Percentiles rank a stretch among this genome's conserved stretches.
Evolutionary conservation across 108 stramenopile genomes (phyloP).

Genomic region (Parmales sp.): DNA sequence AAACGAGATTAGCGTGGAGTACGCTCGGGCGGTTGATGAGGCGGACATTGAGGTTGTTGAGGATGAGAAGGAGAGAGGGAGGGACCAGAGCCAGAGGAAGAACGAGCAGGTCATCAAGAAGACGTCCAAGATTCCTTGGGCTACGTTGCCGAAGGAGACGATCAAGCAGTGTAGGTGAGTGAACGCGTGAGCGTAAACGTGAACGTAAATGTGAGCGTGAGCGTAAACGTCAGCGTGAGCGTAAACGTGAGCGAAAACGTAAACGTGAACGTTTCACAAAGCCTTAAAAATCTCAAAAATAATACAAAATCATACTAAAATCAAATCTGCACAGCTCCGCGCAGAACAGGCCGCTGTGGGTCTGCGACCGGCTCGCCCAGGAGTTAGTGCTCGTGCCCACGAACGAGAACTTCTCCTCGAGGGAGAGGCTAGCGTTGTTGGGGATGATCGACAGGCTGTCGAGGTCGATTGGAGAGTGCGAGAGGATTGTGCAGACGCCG

Average conservation of each 20-base stretch:
- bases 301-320: too few relatives aligned
- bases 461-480: slow-evolving; percentile 68
- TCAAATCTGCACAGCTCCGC: too few relatives aligned
- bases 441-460: slow-evolving; percentile 62
- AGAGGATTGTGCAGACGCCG: slow-evolving; percentile 88
- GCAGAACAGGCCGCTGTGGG: slow-evolving; percentile 79
- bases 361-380: slow-evolving; percentile 67
- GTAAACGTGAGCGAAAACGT: too few relatives aligned
- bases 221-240: too few relatives aligned
- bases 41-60: background rate
- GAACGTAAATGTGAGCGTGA: too few relatives aligned
- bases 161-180: slow-evolving; percentile 33
- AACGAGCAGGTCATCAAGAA: background rate
- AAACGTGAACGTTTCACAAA: too few relatives aligned
- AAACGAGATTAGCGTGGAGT: slow-evolving; percentile 24
- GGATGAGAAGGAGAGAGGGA: slow-evolving; percentile 22
- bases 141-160: slow-evolving; percentile 13
- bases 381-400: slow-evolving; percentile 54
- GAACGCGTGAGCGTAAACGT: too few relatives aligned
- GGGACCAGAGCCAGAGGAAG: slow-evolving; percentile 23
- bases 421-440: slow-evolving; percentile 73
- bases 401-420: slow-evolving; percentile 43
- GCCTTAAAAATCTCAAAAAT: too few relatives aligned
- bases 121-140: slow-evolving; percentile 11
- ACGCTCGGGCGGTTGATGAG: background rate